Conservation (phyloP, 78 protist species). For the Reticulomyxa filosa region DNA sequence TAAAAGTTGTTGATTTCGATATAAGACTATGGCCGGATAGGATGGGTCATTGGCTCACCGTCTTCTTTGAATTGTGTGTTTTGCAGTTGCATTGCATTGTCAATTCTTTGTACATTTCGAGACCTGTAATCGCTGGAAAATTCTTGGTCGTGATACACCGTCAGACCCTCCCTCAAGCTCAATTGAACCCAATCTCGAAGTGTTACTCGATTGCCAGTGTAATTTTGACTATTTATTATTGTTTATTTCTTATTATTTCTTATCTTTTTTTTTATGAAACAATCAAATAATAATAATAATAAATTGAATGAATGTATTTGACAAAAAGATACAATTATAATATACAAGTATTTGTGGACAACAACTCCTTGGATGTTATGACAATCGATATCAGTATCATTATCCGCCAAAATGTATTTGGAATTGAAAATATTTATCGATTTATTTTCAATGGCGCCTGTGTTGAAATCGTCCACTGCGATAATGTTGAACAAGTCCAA, state of each 20-base stretch:
- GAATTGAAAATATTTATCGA: slow-evolving; percentile 18
- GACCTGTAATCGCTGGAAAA: slow-evolving; percentile 8
- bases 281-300: background rate
- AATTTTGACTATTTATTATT: background rate
- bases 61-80: background rate
- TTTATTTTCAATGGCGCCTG: slow-evolving; percentile 28
- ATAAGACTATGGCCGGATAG: slow-evolving; percentile 22
- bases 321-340: background rate
- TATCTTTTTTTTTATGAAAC: background rate
- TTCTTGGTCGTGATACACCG: slow-evolving; percentile 15
- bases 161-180: slow-evolving; percentile 23
- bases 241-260: background rate
- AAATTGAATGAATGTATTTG: background rate
- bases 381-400: background rate
- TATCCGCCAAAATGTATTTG: slow-evolving; percentile 2
- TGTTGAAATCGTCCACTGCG: slow-evolving; percentile 26
- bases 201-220: slow-evolving; percentile 16
- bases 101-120: slow-evolving; percentile 8
- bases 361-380: too few species aligned
- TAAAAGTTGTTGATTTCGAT: slow-evolving; percentile 21
- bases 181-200: slow-evolving; percentile 25
- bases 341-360: too few species aligned
- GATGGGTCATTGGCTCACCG: slow-evolving; percentile 19
- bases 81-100: background rate
- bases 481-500: slow-evolving; percentile 5